These are phyloP conservation scores for Taphrina wiesneri DNA, from an alignment of 1,139 yeast species.

Conservation along the genomic window DNA sequence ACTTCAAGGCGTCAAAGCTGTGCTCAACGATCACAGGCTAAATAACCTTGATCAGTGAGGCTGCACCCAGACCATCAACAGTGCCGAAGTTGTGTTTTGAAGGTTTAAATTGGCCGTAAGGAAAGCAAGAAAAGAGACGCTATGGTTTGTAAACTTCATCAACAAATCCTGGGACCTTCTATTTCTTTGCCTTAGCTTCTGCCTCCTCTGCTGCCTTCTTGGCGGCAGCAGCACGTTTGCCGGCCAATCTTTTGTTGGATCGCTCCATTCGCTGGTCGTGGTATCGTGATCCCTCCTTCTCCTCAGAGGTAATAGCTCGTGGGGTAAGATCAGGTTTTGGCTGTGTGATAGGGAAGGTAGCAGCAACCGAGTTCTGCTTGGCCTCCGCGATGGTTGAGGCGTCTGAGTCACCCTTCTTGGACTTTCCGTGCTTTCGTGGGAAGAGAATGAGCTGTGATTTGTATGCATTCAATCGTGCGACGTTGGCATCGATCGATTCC, in stretches of 20 bases:
- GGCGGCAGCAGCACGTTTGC: constrained; percentile 35
- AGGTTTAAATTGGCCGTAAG: constrained; percentile 7
- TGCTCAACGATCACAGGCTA: no score
- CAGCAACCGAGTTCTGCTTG: constrained; percentile 58
- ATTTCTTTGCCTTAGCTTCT: constrained; percentile 33
- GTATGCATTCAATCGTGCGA: constrained; percentile 95
- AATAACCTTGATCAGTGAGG: no score
- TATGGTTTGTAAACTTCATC: constrained; percentile 9
- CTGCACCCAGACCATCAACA: no score
- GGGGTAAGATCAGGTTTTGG: constrained; percentile 69
- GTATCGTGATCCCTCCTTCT: constrained; percentile 48
- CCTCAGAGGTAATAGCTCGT: constrained; percentile 90
- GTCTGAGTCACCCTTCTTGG: constrained; percentile 54
- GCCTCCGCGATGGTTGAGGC: constrained; percentile 72
- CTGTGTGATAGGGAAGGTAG: constrained; percentile 91
- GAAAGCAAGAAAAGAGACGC: constrained; percentile 11
- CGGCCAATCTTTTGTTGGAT: constrained; percentile 30
- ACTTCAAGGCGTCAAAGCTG: neutral
- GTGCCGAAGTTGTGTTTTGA: neutral
- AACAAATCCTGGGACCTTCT: constrained; percentile 2
- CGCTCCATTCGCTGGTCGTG: constrained; percentile 35
- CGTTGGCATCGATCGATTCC: constrained; percentile 93
- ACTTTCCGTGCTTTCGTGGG: constrained; percentile 78
- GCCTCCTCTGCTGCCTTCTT: constrained; percentile 35
- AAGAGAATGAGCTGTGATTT: constrained; percentile 91